phyloP scores from a whole-genome alignment of 2,329 filamentous ascomycete genomes.

The Cercospora zeae-maydis region DNA sequence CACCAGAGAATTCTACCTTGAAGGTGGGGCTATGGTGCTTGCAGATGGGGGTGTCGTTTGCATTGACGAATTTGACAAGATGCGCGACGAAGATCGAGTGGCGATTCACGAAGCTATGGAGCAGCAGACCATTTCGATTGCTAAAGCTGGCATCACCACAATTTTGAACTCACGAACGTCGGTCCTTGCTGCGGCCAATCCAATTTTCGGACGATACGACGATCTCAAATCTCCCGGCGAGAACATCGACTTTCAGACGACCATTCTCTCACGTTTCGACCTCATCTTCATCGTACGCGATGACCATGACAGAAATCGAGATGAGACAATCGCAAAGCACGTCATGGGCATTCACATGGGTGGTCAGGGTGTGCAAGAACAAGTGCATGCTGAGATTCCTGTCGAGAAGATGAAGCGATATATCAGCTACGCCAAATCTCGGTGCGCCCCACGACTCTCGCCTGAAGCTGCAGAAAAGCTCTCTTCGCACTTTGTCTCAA shows the following conservation, averaged over 20 bases:
- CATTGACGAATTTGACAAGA: conserved; percentile 99
- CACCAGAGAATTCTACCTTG: conserved; percentile 93
- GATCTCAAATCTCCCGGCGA: conserved; percentile 96
- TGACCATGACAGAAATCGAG: conserved; percentile 82
- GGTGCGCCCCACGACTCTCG: conserved; percentile 87
- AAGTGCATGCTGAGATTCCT: conserved; percentile 83
- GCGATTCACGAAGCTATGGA: conserved; percentile 99
- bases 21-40: conserved; percentile 97
- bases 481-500: conserved; percentile 94
- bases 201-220: conserved; percentile 95
- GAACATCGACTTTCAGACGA: conserved; percentile 99
- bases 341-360: conserved; percentile 98
- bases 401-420: conserved; percentile 98
- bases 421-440: conserved; percentile 94
- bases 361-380: conserved; percentile 76
- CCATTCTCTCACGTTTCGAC: conserved; percentile 95
- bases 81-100: conserved; percentile 95
- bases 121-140: conserved; percentile 98
- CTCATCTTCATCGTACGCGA: conserved; percentile 99
- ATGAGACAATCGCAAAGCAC: conserved; percentile 91
- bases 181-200: conserved; percentile 91
- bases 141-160: conserved; percentile 96
- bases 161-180: conserved; percentile 95
- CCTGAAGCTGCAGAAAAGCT: conserved; percentile 91
- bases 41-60: conserved; percentile 96